phyloP scores from a whole-genome alignment of 768 basidiomycete species.

The Phaeotremella fagi region DNA sequence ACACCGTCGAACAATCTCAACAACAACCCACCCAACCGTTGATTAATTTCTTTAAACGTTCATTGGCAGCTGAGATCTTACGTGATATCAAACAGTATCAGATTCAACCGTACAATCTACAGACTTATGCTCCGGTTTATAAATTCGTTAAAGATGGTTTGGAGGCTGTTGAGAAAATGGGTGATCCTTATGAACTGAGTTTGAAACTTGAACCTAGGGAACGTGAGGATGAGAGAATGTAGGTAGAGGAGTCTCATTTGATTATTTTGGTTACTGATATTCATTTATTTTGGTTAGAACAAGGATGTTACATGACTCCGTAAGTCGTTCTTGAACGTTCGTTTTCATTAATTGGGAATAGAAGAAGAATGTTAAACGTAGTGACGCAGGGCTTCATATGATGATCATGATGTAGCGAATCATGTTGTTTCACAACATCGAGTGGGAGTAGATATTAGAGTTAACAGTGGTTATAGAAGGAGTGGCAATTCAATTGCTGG shows the following conservation, averaged over 20 bases:
- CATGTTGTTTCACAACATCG: too few relatives aligned
- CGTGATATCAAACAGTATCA: constrained; percentile 97
- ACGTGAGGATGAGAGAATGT: constrained; percentile 93
- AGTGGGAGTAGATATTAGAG: too few relatives aligned
- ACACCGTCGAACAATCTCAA: constrained; percentile 42
- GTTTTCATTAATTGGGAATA: not conserved
- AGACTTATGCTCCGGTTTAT: constrained; percentile 61
- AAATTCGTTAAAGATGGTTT: constrained; percentile 75
- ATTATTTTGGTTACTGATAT: not conserved
- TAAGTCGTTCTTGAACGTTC: constrained; percentile 15
- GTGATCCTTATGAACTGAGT: constrained; percentile 66
- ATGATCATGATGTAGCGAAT: too few relatives aligned
- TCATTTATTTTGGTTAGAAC: constrained; percentile 12
- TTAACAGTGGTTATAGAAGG: too few relatives aligned
- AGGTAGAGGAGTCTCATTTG: too few relatives aligned
- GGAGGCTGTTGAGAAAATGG: constrained; percentile 55
- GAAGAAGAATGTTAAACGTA: too few relatives aligned
- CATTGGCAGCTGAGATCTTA: constrained; percentile 93
- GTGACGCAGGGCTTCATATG: constrained; percentile 1
- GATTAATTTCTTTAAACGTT: constrained; percentile 93
- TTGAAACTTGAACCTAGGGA: constrained; percentile 87
- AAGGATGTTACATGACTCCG: constrained; percentile 42
- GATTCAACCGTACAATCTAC: constrained; percentile 79
- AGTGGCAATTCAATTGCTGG: too few relatives aligned
- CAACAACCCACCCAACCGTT: constrained; percentile 54